Evolutionary conservation across 2,329 filamentous ascomycete genomes (phyloP), one percentile per base, ranked within the genome.

Genomic region (Aspergillus viridinutans): DNA sequence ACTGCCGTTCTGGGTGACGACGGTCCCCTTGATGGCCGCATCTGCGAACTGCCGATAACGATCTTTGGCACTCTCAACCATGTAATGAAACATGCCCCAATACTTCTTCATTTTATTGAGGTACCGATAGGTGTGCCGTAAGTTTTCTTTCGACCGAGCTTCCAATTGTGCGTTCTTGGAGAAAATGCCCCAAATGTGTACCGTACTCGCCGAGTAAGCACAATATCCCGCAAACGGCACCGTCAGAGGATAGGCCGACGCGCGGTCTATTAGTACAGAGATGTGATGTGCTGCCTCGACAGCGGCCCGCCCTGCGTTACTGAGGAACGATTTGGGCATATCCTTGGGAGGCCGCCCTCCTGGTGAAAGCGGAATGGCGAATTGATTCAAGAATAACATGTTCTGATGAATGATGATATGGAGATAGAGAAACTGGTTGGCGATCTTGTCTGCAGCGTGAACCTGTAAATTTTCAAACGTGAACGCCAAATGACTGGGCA

Each of bases 81-180:
- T 92, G 77, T 92, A 97, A 71, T 96, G 90, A 70, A 97, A 97
- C 89, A 97, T 96, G 58, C 93, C 94, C 94, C 94, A 99, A 68
- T 94, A 92, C 58, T 90, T 90, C 79, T 96, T 97, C 90, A 97
- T 96, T 74, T 90, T 94, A 54, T 89, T 88, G 48, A 99, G 77
- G 67, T 94, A 97, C 68, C 89, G 90, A 66, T 97, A 89, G 63
- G 96, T 97, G 62, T 87, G 90, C 1, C 89, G 86, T 17, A 97
- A 79, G 67, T 96, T 92, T 62, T 87, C 85, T 75, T 95, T 96
- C 8, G 90, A 91, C 8, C 85, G 83, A 12, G 84, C 82, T 71
- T 96, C 90, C 51, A 95, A 82, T 10, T 84, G 78, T 14, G 86
- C 78, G 62, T 95, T 92, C 60, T 90, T 90, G 3, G 91, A 94